phyloP scores from a whole-genome alignment of 2,329 filamentous ascomycete species.

The Colletotrichum magnum region DNA sequence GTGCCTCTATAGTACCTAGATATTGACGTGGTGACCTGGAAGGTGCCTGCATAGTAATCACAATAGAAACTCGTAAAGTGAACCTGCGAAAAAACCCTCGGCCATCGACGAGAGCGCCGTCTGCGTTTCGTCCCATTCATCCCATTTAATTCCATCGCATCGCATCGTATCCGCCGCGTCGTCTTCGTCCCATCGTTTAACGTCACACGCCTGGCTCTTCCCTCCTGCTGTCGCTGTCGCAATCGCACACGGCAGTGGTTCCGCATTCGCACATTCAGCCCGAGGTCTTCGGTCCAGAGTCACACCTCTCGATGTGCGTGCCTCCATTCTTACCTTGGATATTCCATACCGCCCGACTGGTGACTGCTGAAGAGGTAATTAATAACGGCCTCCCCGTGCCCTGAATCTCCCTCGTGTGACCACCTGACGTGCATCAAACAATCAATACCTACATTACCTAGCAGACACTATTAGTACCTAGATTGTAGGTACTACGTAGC shows the following conservation, averaged over 20 bases:
- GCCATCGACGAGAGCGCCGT: not conserved
- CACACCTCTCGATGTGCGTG: conserved; percentile 3
- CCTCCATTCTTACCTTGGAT: not conserved
- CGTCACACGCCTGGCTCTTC: not conserved
- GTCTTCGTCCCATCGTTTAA: not conserved
- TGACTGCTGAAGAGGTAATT: not conserved
- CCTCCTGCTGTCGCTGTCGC: not conserved
- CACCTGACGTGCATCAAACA: not conserved
- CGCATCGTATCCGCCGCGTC: not conserved
- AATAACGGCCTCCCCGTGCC: conserved; percentile 12
- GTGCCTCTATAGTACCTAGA: too few species aligned
- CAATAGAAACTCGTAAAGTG: too few species aligned
- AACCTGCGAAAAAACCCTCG: not conserved
- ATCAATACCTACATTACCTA: not conserved
- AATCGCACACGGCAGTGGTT: not conserved
- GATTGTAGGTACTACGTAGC: too few species aligned
- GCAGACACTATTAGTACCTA: not conserved
- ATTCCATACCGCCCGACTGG: not conserved
- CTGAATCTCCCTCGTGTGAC: not conserved
- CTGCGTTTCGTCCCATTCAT: conserved; percentile 3
- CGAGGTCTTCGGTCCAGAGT: conserved; percentile 12
- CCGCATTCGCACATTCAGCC: conserved; percentile 7
- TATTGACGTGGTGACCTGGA: not conserved
- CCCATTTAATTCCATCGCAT: not conserved
- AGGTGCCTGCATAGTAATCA: not conserved